Conservation (phyloP, 352 stramenopile genomes). For the Phytophthora megakarya region DNA sequence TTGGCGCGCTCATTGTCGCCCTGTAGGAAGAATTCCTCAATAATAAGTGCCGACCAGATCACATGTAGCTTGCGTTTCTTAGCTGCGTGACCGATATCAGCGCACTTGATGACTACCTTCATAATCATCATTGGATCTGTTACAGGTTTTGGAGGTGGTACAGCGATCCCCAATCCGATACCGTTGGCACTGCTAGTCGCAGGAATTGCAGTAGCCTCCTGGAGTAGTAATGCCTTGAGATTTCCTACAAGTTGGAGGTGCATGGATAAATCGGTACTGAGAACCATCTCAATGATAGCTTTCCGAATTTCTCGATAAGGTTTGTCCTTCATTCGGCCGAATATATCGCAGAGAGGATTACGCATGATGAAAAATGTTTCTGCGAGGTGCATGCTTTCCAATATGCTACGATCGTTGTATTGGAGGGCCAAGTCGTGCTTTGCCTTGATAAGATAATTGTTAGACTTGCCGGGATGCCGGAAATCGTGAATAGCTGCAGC, state of each 20-base stretch:
- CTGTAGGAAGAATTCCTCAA: conserved; percentile 96
- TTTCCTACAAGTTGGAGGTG: conserved; percentile 82
- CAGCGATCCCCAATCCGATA: conserved; percentile 13
- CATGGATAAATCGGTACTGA: conserved; percentile 85
- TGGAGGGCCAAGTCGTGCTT: conserved; percentile 79
- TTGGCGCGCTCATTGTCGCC: conserved; percentile 93
- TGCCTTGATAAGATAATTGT: conserved; percentile 86
- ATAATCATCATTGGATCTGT: conserved; percentile 88
- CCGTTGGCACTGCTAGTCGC: conserved; percentile 22
- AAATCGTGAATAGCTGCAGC: conserved; percentile 88
- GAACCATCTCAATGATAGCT: conserved; percentile 89
- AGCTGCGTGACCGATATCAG: conserved; percentile 93
- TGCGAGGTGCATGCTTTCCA: conserved; percentile 89
- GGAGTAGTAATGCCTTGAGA: conserved; percentile 74
- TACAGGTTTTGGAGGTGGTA: conserved; percentile 33
- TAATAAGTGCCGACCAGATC: conserved; percentile 92
- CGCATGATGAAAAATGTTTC: conserved; percentile 86
- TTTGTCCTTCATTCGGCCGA: conserved; percentile 79
- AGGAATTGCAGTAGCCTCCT: conserved; percentile 50
- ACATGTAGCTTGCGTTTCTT: conserved; percentile 86
- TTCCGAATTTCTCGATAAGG: conserved; percentile 81
- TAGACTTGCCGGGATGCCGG: conserved; percentile 81
- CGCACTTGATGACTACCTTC: conserved; percentile 89
- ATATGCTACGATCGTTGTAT: conserved; percentile 86
- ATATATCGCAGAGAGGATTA: conserved; percentile 77